Percentiles rank a stretch among this genome's conserved stretches.
phyloP scores from a whole-genome alignment of 768 basidiomycete genomes.

The Hydnum rufescens region DNA sequence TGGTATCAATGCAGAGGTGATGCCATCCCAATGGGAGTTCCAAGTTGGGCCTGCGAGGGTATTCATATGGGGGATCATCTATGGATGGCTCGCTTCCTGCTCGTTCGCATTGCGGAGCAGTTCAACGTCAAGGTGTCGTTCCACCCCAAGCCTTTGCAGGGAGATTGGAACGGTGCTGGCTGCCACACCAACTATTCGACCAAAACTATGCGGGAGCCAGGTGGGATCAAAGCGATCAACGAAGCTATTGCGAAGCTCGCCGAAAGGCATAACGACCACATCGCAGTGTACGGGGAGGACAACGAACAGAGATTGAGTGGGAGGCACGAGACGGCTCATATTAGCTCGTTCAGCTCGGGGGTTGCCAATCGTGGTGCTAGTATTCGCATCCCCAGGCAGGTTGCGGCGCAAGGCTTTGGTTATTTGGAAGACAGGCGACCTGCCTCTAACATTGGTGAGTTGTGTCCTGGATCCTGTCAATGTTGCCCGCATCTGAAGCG shows the following conservation, averaged over 20 bases:
- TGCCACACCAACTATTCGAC: slow-evolving; percentile 98
- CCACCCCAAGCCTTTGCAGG: slow-evolving; percentile 94
- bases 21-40: slow-evolving; percentile 99
- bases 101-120: slow-evolving; percentile 90
- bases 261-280: slow-evolving; percentile 84
- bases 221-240: slow-evolving; percentile 84
- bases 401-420: slow-evolving; percentile 79
- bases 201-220: slow-evolving; percentile 79
- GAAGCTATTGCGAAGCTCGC: slow-evolving; percentile 84
- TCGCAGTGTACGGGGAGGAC: slow-evolving; percentile 94
- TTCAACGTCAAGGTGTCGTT: slow-evolving; percentile 96
- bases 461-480: not conserved
- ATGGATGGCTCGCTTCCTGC: slow-evolving; percentile 96
- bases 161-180: slow-evolving; percentile 99
- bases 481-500: not conserved
- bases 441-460: slow-evolving; percentile 88
- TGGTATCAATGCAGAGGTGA: slow-evolving; percentile 98
- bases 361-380: slow-evolving; percentile 96
- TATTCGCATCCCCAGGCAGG: slow-evolving; percentile 88
- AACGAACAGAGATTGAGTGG: slow-evolving; percentile 93
- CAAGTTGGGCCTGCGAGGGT: slow-evolving; percentile 98
- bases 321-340: slow-evolving; percentile 94
- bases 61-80: slow-evolving; percentile 99
- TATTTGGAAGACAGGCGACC: slow-evolving; percentile 95
- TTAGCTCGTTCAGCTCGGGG: slow-evolving; percentile 76